Evolutionary conservation across 164 flowering plant genomes (phyloP).

Genomic region (Umbellularia californica): DNA sequence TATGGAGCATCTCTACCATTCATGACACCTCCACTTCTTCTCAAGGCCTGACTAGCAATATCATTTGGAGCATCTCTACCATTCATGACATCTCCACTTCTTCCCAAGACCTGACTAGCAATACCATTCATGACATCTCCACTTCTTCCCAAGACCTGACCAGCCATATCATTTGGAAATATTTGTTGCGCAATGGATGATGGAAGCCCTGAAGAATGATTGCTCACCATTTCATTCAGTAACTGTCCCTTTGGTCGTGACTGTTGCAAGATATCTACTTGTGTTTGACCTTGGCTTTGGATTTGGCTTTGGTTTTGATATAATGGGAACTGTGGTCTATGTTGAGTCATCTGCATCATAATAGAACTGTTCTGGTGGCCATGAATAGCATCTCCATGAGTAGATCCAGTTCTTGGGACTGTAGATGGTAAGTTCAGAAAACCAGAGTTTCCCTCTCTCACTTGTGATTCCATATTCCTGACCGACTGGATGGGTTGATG

Average conservation of each 20-base stretch:
- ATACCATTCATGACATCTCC: slow-evolving; percentile 21
- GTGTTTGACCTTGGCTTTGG: slow-evolving; percentile 4
- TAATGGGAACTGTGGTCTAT: slow-evolving; percentile 3
- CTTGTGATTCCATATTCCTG: slow-evolving; percentile 39
- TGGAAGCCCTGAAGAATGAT: slow-evolving; percentile 30
- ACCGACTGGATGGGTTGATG: slow-evolving; percentile 51
- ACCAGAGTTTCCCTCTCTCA: slow-evolving; percentile 12
- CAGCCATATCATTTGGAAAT: slow-evolving; percentile 28
- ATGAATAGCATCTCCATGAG: slow-evolving; percentile 19
- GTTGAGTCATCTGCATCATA: slow-evolving; percentile 49
- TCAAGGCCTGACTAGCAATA: slow-evolving; percentile 22
- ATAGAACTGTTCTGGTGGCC: slow-evolving; percentile 31
- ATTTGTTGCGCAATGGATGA: slow-evolving; percentile 38
- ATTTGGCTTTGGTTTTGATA: not conserved
- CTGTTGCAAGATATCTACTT: slow-evolving; percentile 12
- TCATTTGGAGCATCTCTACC: slow-evolving; percentile 33
- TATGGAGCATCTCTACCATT: slow-evolving; percentile 29
- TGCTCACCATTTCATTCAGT: slow-evolving; percentile 26
- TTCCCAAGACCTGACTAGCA: too few species aligned
- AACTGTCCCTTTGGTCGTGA: slow-evolving; percentile 45
- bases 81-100: slow-evolving; percentile 7
- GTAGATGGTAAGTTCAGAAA: slow-evolving; percentile 7
- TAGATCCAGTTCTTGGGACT: slow-evolving; percentile 5
- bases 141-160: slow-evolving; percentile 35
- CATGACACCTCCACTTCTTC: slow-evolving; percentile 33